Evolutionary conservation across 106 monocot species (phyloP), one percentile per base, ranked within the genome.

Genomic region (Allium cepa): DNA sequence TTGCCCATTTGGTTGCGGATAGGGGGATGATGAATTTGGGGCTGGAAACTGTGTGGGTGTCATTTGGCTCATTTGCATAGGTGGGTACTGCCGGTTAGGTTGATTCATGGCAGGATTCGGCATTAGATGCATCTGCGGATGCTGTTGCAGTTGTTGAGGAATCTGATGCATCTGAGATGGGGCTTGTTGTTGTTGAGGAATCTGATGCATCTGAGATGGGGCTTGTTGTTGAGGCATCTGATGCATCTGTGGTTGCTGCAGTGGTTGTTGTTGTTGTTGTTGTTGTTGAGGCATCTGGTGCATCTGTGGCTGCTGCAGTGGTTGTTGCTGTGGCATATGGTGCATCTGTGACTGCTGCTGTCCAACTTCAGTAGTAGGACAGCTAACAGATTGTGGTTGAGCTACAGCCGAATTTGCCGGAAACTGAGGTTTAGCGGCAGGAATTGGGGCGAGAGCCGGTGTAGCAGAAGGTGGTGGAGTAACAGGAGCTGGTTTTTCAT

Each of bases 401-500:
- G 18, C 14, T 16, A 69, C 9, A 53, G 49, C 58, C 46, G 63
- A 64, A 56, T 73, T 79, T 4, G 76, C 36, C 3, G 36, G 67
- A 14, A 67, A 11, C 13, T 80, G 59, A 47, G 57, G 36, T 49
- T 15, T 46, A 14, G 53, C 70, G 7, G 50, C 28, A 15, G 78
- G 68, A 15, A 69, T 66, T 7, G 72, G 73, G 10, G 81, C 68
- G 50, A 75, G 45, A 11, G 64, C 76, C 9, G 75, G 69, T 46
- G 64, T 64, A 3, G 66, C 7, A 12, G 82, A 75, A 53, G 72
- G 17, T 8, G 79, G 72, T 48, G 83, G 72, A 0, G 57, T 53
- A 9, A 60, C 11, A 16, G 62, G 26, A n/a, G 67, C 76, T 45
- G 82, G 86, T 47, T 68, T 79, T 56, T 82, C 82, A 59, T 82